Base-by-base conservation (phyloP, 176 grass and related monocot genomes). In the Aechmea fasciata region DNA sequence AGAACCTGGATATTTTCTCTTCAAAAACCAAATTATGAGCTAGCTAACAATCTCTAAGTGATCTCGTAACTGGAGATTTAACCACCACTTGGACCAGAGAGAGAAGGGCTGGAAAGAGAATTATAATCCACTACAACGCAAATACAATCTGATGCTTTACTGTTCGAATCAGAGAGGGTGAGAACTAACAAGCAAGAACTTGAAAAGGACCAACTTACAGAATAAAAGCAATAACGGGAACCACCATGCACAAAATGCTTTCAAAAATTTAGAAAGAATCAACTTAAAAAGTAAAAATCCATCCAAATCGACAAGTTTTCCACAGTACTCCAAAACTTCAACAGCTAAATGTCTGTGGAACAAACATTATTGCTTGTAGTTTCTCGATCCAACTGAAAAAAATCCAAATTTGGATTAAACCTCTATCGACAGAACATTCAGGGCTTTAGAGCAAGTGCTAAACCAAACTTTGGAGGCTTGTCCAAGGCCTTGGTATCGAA, bases 401-500 rank as follows among this genome's bases (percentile, higher is more conserved):
- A 17, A 18, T 61, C 17, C 55, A 20, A 61, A 61, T 22, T 10
- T 10, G 7, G 33, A 41, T 6, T 41, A 41, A 61, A 17, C 17
- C 55, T 61, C 55, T 19, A 61, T 61, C 55, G 20, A 61, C 55
- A 66, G 65, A 73, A 57, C 68, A 47, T 75, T 97, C 82, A 99
- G 51, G 95, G 95, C 80, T 86, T 99, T 22, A 91, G 74, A 18
- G 82, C 63, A 33, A 99, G 78, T 33, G 82, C 80, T 28, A 99
- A 69, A 15, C 90, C 90, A 63, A 99, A 94, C 63, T 88, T 94
- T 50, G 90, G 95, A 61, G 90, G 12, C 48, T 74, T 85, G 69
- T 94, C 95, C 85, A 94, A 85, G 67, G 87, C 90, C 85, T 94
- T 99, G 50, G 95, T 84, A 53, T 99, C 90, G 12, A 99, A 99